Conservation (phyloP, 2,329 filamentous ascomycete species). For the Dactylella cylindrospora region DNA sequence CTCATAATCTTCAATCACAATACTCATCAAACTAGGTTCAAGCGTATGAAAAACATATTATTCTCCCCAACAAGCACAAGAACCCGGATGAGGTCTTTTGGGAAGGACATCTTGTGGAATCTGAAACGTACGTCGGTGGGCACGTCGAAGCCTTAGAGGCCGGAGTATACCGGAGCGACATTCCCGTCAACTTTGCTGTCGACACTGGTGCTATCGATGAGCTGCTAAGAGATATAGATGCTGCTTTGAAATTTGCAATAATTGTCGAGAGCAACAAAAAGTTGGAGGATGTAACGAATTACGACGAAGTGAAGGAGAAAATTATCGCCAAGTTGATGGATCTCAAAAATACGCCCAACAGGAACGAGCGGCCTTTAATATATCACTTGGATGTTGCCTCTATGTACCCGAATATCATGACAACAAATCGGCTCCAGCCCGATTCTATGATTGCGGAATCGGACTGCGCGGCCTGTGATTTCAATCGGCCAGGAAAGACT, state of each 20-base stretch:
- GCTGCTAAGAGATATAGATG: slow-evolving; percentile 79
- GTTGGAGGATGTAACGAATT: slow-evolving; percentile 76
- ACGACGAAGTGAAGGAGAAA: slow-evolving; percentile 79
- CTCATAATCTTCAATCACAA: neutral
- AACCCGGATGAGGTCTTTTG: slow-evolving; percentile 90
- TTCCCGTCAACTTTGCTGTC: slow-evolving; percentile 90
- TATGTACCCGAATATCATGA: slow-evolving; percentile 99
- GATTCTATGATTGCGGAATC: slow-evolving; percentile 99
- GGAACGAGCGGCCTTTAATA: slow-evolving; percentile 82
- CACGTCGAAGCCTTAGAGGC: slow-evolving; percentile 99
- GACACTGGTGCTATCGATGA: slow-evolving; percentile 88
- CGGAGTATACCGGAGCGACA: slow-evolving; percentile 93
- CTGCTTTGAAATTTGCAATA: slow-evolving; percentile 83
- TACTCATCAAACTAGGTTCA: slow-evolving; percentile 59
- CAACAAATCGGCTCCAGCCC: slow-evolving; percentile 92
- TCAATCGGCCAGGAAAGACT: slow-evolving; percentile 95
- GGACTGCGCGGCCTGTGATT: slow-evolving; percentile 95
- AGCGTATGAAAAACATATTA: slow-evolving; percentile 86
- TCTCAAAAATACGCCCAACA: slow-evolving; percentile 79
- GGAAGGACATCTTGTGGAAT: slow-evolving; percentile 93
- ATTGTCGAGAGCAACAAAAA: slow-evolving; percentile 81
- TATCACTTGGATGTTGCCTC: slow-evolving; percentile 98
- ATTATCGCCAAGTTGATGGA: slow-evolving; percentile 70
- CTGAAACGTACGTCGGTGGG: slow-evolving; percentile 95
- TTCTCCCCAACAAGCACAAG: slow-evolving; percentile 93